A percentile compares a stretch with the other conserved stretches of the same genome.
phyloP scores from a whole-genome alignment of 2,329 filamentous ascomycete species.

The Colletotrichum eremochloae region DNA sequence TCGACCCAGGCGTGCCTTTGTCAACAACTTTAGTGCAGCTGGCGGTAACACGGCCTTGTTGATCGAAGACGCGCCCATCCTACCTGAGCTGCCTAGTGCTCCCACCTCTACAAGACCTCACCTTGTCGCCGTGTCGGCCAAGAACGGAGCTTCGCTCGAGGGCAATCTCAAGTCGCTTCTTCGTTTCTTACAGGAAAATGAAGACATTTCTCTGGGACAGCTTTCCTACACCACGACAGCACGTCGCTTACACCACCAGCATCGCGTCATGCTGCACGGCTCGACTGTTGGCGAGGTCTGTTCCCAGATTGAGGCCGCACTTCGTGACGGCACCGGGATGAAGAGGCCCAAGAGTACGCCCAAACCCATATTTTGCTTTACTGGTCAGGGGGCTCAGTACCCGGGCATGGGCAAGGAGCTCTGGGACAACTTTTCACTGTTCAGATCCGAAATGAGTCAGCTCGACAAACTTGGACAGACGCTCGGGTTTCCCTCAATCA shows the following conservation, averaged over 20 bases:
- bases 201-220: conserved; percentile 53
- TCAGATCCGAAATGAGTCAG: no score
- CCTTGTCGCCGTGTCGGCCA: conserved; percentile 69
- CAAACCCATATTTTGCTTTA: no score
- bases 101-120: conserved; percentile 56
- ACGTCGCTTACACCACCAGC: conserved; percentile 65
- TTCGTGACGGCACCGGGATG: not conserved
- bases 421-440: no score
- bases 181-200: no score
- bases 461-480: no score
- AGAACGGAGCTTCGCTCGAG: conserved; percentile 48
- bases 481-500: no score
- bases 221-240: conserved; percentile 78
- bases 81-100: conserved; percentile 54
- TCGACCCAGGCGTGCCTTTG: no score
- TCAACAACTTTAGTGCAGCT: conserved; percentile 80
- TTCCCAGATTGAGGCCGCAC: conserved; percentile 53
- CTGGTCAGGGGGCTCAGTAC: no score
- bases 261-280: conserved; percentile 47
- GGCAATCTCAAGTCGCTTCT: no score
- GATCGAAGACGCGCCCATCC: conserved; percentile 69
- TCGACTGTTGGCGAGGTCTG: conserved; percentile 53
- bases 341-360: no score
- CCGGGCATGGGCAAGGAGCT: no score
- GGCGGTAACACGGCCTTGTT: conserved; percentile 79